phyloP scores from a whole-genome alignment of 2,329 filamentous ascomycete genomes.

The Sclerotinia borealis region DNA sequence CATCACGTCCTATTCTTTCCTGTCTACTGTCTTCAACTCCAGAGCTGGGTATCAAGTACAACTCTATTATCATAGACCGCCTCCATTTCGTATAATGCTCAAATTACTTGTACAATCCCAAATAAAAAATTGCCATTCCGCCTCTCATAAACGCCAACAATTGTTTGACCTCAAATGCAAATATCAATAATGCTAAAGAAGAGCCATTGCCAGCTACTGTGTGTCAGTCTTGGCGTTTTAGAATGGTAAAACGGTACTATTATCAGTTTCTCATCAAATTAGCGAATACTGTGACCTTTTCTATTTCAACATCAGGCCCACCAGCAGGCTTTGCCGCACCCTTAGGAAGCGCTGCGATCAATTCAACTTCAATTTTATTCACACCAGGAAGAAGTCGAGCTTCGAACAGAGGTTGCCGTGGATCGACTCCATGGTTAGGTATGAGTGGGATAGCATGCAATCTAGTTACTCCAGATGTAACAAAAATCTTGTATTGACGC shows the following conservation, averaged over 20 bases:
- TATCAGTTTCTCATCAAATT: conserved; percentile 51
- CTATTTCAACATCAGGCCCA: conserved; percentile 64
- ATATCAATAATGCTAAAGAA: not conserved
- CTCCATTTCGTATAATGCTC: not conserved
- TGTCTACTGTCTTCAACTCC: not conserved
- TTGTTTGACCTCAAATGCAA: not conserved
- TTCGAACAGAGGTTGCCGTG: conserved; percentile 66
- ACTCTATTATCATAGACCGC: not conserved
- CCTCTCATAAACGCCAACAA: not conserved
- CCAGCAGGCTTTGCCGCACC: conserved; percentile 48
- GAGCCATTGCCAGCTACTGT: not conserved
- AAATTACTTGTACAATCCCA: not conserved
- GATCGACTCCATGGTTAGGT: conserved; percentile 48
- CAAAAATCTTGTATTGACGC: conserved; percentile 71
- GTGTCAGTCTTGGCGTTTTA: not conserved
- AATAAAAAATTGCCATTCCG: not conserved
- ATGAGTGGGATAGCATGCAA: conserved; percentile 42
- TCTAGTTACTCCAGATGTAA: conserved; percentile 61
- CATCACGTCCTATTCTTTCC: too few relatives aligned
- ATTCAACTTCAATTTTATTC: conserved; percentile 72
- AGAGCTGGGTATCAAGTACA: not conserved
- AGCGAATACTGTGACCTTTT: conserved; percentile 70
- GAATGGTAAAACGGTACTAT: not conserved
- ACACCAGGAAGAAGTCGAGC: conserved; percentile 63
- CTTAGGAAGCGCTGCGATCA: conserved; percentile 63